phyloP scores from a whole-genome alignment of 768 basidiomycete species.

The Xerocomellus dryophilus region DNA sequence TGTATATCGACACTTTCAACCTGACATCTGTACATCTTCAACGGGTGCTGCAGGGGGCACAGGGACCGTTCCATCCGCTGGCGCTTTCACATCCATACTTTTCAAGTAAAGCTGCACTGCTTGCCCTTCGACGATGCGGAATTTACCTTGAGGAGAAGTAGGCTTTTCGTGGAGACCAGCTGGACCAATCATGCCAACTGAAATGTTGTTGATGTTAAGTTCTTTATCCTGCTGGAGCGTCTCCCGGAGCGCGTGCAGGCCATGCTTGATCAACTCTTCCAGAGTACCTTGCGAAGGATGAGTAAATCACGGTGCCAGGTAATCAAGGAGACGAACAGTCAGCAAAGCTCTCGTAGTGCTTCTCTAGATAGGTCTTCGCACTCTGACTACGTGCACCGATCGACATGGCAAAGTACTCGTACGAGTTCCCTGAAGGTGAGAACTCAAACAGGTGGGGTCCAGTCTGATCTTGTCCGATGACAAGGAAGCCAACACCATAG shows the following conservation, averaged over 20 bases:
- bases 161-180: slow-evolving; percentile 54
- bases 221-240: slow-evolving; percentile 99
- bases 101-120: slow-evolving; percentile 69
- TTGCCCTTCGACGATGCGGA: slow-evolving; percentile 88
- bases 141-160: slow-evolving; percentile 54
- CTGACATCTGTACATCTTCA: slow-evolving; percentile 87
- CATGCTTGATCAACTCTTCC: slow-evolving; percentile 88
- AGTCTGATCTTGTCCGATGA: slow-evolving; percentile 93
- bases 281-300: slow-evolving; percentile 55
- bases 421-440: slow-evolving; percentile 94
- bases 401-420: slow-evolving; percentile 97
- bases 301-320: neutral
- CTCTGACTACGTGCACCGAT: slow-evolving; percentile 98
- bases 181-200: slow-evolving; percentile 88
- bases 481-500: slow-evolving; percentile 98
- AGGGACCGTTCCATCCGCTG: slow-evolving; percentile 38
- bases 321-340: slow-evolving; percentile 57
- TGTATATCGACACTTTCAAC: slow-evolving; percentile 38
- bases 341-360: slow-evolving; percentile 82
- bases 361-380: slow-evolving; percentile 97
- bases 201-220: slow-evolving; percentile 89
- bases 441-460: slow-evolving; percentile 99
- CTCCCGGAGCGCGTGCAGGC: slow-evolving; percentile 91
- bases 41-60: slow-evolving; percentile 36
- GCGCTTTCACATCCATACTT: slow-evolving; percentile 73